A percentile compares a stretch with the other conserved stretches of the same genome.
phyloP scores from a whole-genome alignment of 2,329 filamentous ascomycete species.

The Elsinoe batatas region DNA sequence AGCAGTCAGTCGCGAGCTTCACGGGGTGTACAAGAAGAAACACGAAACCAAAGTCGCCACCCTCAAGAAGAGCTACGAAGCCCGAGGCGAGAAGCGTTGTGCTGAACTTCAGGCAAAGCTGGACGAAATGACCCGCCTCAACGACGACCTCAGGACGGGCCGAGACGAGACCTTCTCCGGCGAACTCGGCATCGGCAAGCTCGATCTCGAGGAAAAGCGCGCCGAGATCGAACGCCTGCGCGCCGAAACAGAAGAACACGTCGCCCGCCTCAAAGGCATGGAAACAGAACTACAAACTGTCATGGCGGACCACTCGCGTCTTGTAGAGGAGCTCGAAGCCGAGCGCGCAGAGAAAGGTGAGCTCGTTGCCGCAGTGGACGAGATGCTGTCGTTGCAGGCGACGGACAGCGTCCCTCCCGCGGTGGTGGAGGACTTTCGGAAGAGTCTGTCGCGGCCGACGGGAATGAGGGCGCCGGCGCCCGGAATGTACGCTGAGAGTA shows the following conservation, averaged over 20 bases:
- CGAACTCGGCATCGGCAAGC: slow-evolving; percentile 23
- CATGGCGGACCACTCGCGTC: slow-evolving; percentile 59
- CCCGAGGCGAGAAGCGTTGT: slow-evolving; percentile 80
- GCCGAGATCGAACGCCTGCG: slow-evolving; percentile 22
- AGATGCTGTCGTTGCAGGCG: slow-evolving; percentile 63
- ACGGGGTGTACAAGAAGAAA: slow-evolving; percentile 90
- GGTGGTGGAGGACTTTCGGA: slow-evolving; percentile 41
- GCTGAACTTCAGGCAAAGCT: slow-evolving; percentile 65
- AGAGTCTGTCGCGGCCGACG: slow-evolving; percentile 46
- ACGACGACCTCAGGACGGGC: slow-evolving; percentile 59
- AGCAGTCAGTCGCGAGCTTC: slow-evolving; percentile 62
- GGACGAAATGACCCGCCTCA: slow-evolving; percentile 59
- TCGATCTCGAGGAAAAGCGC: slow-evolving; percentile 16
- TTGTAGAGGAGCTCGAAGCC: slow-evolving; percentile 56
- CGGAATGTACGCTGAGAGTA: slow-evolving; percentile 36
- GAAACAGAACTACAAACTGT: slow-evolving; percentile 59
- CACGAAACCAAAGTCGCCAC: slow-evolving; percentile 93
- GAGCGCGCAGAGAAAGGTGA: slow-evolving; percentile 79
- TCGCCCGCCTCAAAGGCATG: slow-evolving; percentile 65
- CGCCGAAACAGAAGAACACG: slow-evolving; percentile 50
- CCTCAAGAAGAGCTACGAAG: slow-evolving; percentile 71
- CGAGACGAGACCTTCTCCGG: slow-evolving; percentile 57
- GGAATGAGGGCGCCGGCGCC: slow-evolving; percentile 50
- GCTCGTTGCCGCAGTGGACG: slow-evolving; percentile 69
- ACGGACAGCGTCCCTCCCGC: slow-evolving; percentile 33